These are phyloP conservation scores for Pestalotiopsis sp. DNA, from an alignment of 2,329 filamentous ascomycete genomes.

Conservation along the genomic window DNA sequence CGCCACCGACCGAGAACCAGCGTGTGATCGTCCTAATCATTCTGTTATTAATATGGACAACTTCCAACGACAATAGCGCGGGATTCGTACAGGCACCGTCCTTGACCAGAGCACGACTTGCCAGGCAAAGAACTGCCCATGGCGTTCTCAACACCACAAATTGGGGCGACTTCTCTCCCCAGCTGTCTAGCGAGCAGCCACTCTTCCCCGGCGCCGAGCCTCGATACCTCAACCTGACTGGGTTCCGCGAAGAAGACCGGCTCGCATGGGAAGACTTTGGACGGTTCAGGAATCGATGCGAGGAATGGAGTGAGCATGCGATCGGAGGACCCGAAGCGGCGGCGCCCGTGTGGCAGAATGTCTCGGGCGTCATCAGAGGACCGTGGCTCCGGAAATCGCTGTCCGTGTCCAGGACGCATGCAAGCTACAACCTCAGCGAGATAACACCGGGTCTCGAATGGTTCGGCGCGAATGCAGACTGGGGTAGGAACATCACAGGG, in stretches of 20 bases:
- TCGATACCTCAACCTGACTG: constrained; percentile 71
- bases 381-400: constrained; percentile 67
- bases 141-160: constrained; percentile 55
- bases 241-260: constrained; percentile 72
- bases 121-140: constrained; percentile 54
- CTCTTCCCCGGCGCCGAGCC: constrained; percentile 27
- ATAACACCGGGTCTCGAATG: constrained; percentile 70
- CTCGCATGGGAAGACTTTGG: constrained; percentile 78
- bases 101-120: constrained; percentile 47
- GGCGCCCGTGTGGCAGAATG: constrained; percentile 71
- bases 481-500: constrained; percentile 82
- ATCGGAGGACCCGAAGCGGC: constrained; percentile 42
- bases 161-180: constrained; percentile 64
- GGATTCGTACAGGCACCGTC: constrained; percentile 46
- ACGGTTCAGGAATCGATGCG: constrained; percentile 66
- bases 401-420: constrained; percentile 47
- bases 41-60: constrained; percentile 47
- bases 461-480: constrained; percentile 58
- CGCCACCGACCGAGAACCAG: constrained; percentile 48
- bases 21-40: constrained; percentile 46
- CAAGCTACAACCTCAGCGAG: constrained; percentile 64
- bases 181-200: constrained; percentile 25
- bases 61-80: constrained; percentile 41
- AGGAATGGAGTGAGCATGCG: constrained; percentile 60
- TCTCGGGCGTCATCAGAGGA: constrained; percentile 77